A percentile compares a stretch with the other conserved stretches of the same genome.
Conservation (phyloP, 371 early-diverging fungal genomes). For the Saksenaea vasiformis region DNA sequence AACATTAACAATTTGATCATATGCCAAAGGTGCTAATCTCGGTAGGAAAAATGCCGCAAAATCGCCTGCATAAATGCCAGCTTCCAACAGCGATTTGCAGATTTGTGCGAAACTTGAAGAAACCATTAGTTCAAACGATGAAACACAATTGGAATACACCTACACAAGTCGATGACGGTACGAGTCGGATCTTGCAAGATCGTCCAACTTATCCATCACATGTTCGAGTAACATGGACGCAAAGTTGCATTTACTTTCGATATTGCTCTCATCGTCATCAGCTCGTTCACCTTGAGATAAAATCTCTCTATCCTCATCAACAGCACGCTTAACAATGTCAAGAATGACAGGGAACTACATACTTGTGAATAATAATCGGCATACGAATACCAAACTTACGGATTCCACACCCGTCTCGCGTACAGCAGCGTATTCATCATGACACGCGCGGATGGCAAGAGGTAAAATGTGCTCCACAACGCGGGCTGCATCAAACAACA, state of each 20-base stretch:
- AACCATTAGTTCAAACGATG: neutral
- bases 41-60: constrained; percentile 49
- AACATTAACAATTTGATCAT: constrained; percentile 45
- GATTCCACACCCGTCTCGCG: constrained; percentile 57
- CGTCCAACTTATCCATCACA: constrained; percentile 53
- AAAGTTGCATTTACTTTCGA: constrained; percentile 38
- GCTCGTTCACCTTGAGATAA: constrained; percentile 37
- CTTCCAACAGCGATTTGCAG: constrained; percentile 37
- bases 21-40: constrained; percentile 27
- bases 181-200: constrained; percentile 42
- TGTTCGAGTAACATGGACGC: constrained; percentile 44
- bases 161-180: constrained; percentile 49
- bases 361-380: neutral
- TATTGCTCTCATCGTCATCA: constrained; percentile 23
- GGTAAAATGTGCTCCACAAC: constrained; percentile 57
- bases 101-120: constrained; percentile 40
- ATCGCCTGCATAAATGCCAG: constrained; percentile 39
- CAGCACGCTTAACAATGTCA: constrained; percentile 49
- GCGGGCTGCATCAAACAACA: constrained; percentile 52
- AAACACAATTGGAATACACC: constrained; percentile 5
- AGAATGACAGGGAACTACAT: constrained; percentile 48
- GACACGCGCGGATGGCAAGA: constrained; percentile 54
- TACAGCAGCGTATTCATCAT: constrained; percentile 59
- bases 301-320: constrained; percentile 48
- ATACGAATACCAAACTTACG: constrained; percentile 23